Evolutionary conservation across 768 basidiomycete genomes (phyloP), one percentile per base, ranked within the genome.

Genomic region (Pulveroboletus sp.): DNA sequence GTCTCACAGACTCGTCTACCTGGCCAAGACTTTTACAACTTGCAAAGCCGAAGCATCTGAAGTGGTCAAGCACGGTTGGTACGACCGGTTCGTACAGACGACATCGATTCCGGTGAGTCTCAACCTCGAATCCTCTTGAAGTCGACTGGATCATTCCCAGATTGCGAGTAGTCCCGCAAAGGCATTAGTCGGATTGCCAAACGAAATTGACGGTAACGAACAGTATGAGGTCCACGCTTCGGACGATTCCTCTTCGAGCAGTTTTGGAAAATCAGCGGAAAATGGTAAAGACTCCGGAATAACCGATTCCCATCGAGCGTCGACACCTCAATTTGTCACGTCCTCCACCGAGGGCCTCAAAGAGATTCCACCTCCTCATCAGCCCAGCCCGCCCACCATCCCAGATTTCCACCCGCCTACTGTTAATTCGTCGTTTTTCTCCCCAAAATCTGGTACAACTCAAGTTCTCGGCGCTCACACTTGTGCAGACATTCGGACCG

Each of bases 31-130:
- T 18, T 86, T 78, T 55, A 57, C 54, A 8, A 65, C 66, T 32
- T 82, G 80, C 59, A 74, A 68, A 38, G 78, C 85, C 2, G 47
- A 76, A 14, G 75, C 76, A 52, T 37, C 55, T 8, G 56, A 65
- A 8, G 64, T 64, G 30, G 69, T 74, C n/a, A 65, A 60, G 38
- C 62, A 64, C 18, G 87, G 86, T 4, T 88, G 80, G 78, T 89
- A 89, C 56, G 86, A 89, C 51, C 58, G 60, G 47, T 62, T 58
- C 43, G 49, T 49, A 37, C 61, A 60, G 49, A 42, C 51, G 5
- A 43, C 40, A n/a, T 37, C 40, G 15, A 54, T 58, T 27, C 69
- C 67, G 3, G 67, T 70, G 38, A 53, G 63, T 58, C 3, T 17
- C 39, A 39, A 17, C 21, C 21, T 18, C 0, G 1, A 27, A 15